These are phyloP conservation scores for Centrapalus pauciflorus DNA, from an alignment of 129 eudicot species.

Conservation along the genomic window DNA sequence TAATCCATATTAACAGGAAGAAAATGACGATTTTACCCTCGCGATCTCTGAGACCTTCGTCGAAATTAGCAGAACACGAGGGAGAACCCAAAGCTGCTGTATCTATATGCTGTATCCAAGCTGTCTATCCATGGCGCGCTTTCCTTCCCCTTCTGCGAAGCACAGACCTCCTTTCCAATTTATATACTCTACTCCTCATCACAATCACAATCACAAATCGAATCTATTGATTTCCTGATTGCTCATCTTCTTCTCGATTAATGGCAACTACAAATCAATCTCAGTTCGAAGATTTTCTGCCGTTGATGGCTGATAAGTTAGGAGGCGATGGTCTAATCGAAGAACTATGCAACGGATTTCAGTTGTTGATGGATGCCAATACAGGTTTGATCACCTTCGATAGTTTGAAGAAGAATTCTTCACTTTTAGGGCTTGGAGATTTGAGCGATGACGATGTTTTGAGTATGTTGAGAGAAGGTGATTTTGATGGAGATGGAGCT, in stretches of 20 bases:
- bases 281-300: slow-evolving; percentile 32
- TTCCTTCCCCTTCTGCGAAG: background rate
- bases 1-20: background rate
- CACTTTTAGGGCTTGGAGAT: slow-evolving; percentile 25
- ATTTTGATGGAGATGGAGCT: slow-evolving; percentile 43
- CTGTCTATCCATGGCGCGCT: background rate
- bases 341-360: slow-evolving; percentile 43
- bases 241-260: too few species aligned
- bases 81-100: background rate
- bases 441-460: slow-evolving; percentile 37
- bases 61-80: background rate
- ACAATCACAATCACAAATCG: background rate
- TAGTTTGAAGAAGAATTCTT: slow-evolving; percentile 39
- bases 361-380: slow-evolving; percentile 30
- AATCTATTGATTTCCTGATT: too few species aligned
- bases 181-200: background rate
- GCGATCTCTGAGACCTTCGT: background rate
- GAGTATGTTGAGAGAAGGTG: slow-evolving; percentile 50
- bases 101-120: background rate
- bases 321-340: slow-evolving; percentile 41
- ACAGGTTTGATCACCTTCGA: slow-evolving; percentile 40
- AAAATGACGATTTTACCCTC: background rate
- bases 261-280: background rate
- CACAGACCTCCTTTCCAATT: background rate
- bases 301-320: slow-evolving; percentile 38